phyloP scores from a whole-genome alignment of 2,329 filamentous ascomycete species.

The Leptographium flavum region DNA sequence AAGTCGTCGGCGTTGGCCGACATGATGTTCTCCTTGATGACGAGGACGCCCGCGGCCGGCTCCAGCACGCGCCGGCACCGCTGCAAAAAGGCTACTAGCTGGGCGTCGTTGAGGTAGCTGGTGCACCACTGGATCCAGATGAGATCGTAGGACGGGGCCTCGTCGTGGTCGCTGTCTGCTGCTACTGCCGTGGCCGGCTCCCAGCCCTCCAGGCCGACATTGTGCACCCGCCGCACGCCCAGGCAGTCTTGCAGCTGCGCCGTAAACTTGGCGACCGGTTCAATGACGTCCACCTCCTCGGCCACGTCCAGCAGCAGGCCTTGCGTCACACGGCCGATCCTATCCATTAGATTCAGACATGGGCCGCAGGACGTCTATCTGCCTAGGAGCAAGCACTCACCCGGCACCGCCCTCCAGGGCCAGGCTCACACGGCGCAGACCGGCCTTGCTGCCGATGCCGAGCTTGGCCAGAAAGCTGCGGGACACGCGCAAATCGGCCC shows the following conservation, averaged over 20 bases:
- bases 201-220: slow-evolving; percentile 64
- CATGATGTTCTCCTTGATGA: slow-evolving; percentile 70
- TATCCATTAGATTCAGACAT: slow-evolving; percentile 14
- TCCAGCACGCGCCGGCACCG: slow-evolving; percentile 36
- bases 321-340: slow-evolving; percentile 72
- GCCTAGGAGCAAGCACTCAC: slow-evolving; percentile 14
- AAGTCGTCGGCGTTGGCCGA: slow-evolving; percentile 49
- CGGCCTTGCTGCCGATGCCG: slow-evolving; percentile 26
- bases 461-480: slow-evolving; percentile 59
- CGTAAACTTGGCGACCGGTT: slow-evolving; percentile 75
- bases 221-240: slow-evolving; percentile 51
- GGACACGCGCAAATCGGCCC: slow-evolving; percentile 57
- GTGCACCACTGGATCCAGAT: slow-evolving; percentile 90
- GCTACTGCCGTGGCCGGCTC: slow-evolving; percentile 16
- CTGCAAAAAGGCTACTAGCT: slow-evolving; percentile 53
- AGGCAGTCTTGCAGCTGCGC: slow-evolving; percentile 39
- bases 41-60: slow-evolving; percentile 36
- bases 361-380: background rate
- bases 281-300: slow-evolving; percentile 65
- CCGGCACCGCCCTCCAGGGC: slow-evolving; percentile 27
- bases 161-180: slow-evolving; percentile 16
- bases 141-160: slow-evolving; percentile 47
- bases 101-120: slow-evolving; percentile 62
- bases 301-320: slow-evolving; percentile 60
- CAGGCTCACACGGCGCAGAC: slow-evolving; percentile 15